Evolutionary conservation across 192 early-diverging fungal genomes (phyloP), one percentile per base, ranked within the genome.

Genomic region (Coemansia sp.): DNA sequence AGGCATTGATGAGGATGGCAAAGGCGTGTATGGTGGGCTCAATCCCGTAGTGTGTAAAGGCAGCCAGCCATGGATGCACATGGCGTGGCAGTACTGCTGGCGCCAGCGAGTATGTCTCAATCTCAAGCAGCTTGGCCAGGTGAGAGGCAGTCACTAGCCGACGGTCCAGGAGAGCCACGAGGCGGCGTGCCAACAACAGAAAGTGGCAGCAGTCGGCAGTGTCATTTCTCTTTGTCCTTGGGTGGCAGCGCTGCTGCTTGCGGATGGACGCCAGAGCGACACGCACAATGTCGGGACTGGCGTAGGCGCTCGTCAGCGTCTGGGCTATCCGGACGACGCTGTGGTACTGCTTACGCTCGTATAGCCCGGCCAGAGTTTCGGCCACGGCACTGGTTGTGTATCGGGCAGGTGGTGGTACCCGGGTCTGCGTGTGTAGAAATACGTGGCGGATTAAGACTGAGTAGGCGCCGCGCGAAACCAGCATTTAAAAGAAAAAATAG

Each of bases 121-220:
- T 68, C 19, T 64, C 66, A 12, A 74, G 54, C 12, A 64, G 57
- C n/a, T 68, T 64, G 10, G 56, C 22, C 53, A 74, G 32, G 32
- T 68, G 58, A 1, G 39, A 44, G 3, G 58, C 36, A 11, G 27
- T 59, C 4, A 74, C 48, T 0, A 58, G n/a, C 36, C 18, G n/a
- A 21, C n/a, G 35, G 18, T 41, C 40, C 18, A 74, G 21, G 3
- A 52, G 17, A 29, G 34, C n/a, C 10, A 74, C 60, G 0, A 74
- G 39, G 0, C 40, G 48, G 15, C 42, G 56, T 18, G 72, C 72
- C 4, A 53, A 21, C 15, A 8, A 8, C 18, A 52, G 21, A 19
- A 34, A 43, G n/a, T n/a, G n/a, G n/a, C n/a, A n/a, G n/a, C n/a
- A n/a, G n/a, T n/a, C n/a, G n/a, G n/a, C n/a, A n/a, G n/a, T n/a